Conservation (phyloP, 1,284 basidiomycete genomes). For the Volvariella volvacea region DNA sequence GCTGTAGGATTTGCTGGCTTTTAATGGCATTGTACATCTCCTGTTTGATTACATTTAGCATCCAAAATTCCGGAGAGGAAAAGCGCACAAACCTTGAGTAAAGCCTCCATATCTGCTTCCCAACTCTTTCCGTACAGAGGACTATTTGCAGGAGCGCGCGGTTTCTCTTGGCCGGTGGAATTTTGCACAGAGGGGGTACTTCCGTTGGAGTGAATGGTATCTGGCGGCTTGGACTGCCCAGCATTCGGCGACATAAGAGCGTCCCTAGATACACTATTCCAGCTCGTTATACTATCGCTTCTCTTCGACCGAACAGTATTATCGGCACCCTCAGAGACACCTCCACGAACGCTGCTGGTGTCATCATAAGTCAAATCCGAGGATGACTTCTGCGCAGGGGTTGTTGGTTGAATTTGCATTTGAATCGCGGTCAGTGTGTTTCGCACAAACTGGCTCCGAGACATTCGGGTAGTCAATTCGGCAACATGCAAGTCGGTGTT, state of each 20-base stretch:
- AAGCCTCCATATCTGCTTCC: conserved; percentile 79
- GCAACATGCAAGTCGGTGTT: conserved; percentile 98
- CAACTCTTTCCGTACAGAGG: conserved; percentile 61
- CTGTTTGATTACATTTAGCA: conserved; percentile 29
- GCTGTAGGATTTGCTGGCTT: conserved; percentile 85
- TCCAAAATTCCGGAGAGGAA: background rate
- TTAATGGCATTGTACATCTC: conserved; percentile 95
- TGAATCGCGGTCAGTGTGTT: conserved; percentile 88
- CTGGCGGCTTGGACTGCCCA: conserved; percentile 10
- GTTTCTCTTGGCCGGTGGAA: conserved; percentile 32
- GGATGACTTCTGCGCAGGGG: conserved; percentile 37
- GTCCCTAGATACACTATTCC: conserved; percentile 69
- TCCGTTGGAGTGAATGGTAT: conserved; percentile 28
- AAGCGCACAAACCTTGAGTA: conserved; percentile 63
- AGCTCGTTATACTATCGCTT: conserved; percentile 76
- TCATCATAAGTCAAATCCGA: conserved; percentile 68
- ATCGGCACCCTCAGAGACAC: conserved; percentile 41
- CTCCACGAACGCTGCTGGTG: conserved; percentile 45
- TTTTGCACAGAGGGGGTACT: conserved; percentile 45
- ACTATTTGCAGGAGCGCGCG: conserved; percentile 15
- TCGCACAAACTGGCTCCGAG: conserved; percentile 85
- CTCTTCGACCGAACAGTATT: conserved; percentile 53
- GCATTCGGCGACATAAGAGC: conserved; percentile 35
- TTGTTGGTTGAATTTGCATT: conserved; percentile 56
- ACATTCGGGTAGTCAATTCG: conserved; percentile 87